Base-by-base conservation (phyloP, 495 filamentous ascomycete genomes). In the Viridothelium virens region DNA sequence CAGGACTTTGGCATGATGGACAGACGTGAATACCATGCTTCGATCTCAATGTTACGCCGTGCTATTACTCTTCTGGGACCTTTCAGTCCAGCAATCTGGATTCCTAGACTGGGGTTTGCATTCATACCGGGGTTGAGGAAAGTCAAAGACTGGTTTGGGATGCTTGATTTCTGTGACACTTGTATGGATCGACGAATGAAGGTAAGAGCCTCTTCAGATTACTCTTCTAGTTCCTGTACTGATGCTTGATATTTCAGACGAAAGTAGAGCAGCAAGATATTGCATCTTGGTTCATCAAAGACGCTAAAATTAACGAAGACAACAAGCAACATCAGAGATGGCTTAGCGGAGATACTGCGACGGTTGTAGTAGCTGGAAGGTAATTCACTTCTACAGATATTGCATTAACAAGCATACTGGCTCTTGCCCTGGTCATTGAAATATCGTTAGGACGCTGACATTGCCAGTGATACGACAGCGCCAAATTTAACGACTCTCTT, bases 381-480 rank as follows among this genome's bases (percentile, higher is more conserved):
- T 53, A n/a, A 5, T 9, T n/a, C n/a, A n/a, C 9, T 25, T 53
- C 2, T 5, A 5, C 16, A 53, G 0, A 5, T 25, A 14, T 53
- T 25, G 12, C 1, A 5, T 16, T 16, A 46, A 0, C 1, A 1
- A 7, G 1, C 11, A 53, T 16, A 14, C 48, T 2, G 5, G 11
- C 5, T n/a, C 1, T 14, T 14, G 11, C 1, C 25, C 25, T 25
- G 25, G n/a, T 1, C 18, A 14, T 5, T 18, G 48, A 53, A 53
- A 0, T 25, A 0, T 5, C 0, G n/a, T n/a, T 1, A 36, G 7
- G 12, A 12, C 39, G 72, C 85, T 33, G 77, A 90, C 89, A 80
- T 91, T 34, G 1, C 18, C 38, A 70, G 69, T 37, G 74, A 76
- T 38, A 76, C 74, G 1, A 74, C 67, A 9, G 64, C 73, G 9